Base-by-base conservation (phyloP, 352 stramenopile genomes). In the Phytopythium montanum region DNA sequence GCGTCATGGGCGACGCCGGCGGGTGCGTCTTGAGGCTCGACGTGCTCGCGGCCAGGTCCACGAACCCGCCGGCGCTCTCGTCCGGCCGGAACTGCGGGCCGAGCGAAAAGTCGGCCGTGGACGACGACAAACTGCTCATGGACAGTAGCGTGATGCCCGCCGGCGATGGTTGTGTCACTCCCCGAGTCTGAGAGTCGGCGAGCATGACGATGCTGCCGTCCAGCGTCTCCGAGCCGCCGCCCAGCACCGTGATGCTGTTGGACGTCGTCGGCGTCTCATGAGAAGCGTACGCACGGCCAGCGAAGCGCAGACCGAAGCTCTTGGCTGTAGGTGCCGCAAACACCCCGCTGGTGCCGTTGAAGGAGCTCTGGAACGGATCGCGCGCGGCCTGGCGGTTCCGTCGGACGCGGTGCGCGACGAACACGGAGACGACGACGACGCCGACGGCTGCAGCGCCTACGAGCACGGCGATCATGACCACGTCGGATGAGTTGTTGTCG, bases 371-470 rank as follows among this genome's bases (percentile, higher is more conserved):
- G 57, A 66, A 76, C 48, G 59, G 50, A 10, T 56, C 70, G 25
- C 56, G 59, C 10, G 42, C 34, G 26, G 59, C 16, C 10, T 73
- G 51, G 2, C 72, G 73, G 29, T 64, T 73, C 58, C 64, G 28
- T 34, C 63, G 66, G 28, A 83, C 54, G 34, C 73, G 71, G 13
- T 62, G 71, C 13, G 69, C 60, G 25, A 92, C 66, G 54, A 92
- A 88, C 3, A 79, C 26, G 7, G 70, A 60, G 13, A 90, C 64
- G 31, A 87, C 58, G 21, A 86, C 45, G 14, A 77, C 66, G 14
- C 75, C 73, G 23, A 79, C 51, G 18, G 70, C 66, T 0, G 68
- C 76, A 2, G 60, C 77, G 51, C 66, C 54, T 31, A 90, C 68
- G 48, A 91, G 70, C 2, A 44, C 52, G 13, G 61, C 70, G 29